Percentiles rank a stretch among this genome's conserved stretches.
These are phyloP conservation scores for Aechmea fasciata DNA, from an alignment of 176 grass and related monocot genomes.

Conservation along the genomic window DNA sequence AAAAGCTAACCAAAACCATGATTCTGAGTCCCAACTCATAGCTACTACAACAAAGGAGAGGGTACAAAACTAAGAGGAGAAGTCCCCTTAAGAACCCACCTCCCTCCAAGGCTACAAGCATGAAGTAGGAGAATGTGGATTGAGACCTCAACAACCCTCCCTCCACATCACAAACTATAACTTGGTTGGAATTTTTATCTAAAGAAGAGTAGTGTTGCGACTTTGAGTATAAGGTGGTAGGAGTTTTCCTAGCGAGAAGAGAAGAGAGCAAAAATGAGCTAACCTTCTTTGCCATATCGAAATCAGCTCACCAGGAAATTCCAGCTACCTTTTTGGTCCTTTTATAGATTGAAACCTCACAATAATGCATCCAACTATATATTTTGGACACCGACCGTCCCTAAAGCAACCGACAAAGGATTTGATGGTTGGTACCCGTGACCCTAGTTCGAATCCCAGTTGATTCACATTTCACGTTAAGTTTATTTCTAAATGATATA, in stretches of 20 bases:
- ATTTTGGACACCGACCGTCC: no score
- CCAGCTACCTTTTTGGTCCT: no score
- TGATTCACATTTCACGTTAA: no score
- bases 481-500: no score
- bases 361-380: no score
- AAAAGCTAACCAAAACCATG: conserved; percentile 50
- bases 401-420: no score
- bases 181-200: not conserved
- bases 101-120: conserved; percentile 74
- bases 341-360: no score
- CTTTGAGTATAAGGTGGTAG: not conserved
- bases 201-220: not conserved
- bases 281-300: not conserved
- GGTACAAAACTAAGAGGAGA: conserved; percentile 49
- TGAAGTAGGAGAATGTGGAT: conserved; percentile 73
- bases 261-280: not conserved
- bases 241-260: not conserved
- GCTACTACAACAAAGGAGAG: conserved; percentile 29
- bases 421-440: no score
- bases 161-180: conserved; percentile 42
- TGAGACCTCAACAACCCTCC: conserved; percentile 42
- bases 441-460: no score
- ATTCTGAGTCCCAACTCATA: conserved; percentile 18
- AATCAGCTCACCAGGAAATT: no score
- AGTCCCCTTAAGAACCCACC: conserved; percentile 49